Percentiles rank a stretch among this genome's conserved stretches.
These are phyloP conservation scores for Globisporangium ultimum DNA, from an alignment of 352 stramenopile genomes.

Conservation along the genomic window DNA sequence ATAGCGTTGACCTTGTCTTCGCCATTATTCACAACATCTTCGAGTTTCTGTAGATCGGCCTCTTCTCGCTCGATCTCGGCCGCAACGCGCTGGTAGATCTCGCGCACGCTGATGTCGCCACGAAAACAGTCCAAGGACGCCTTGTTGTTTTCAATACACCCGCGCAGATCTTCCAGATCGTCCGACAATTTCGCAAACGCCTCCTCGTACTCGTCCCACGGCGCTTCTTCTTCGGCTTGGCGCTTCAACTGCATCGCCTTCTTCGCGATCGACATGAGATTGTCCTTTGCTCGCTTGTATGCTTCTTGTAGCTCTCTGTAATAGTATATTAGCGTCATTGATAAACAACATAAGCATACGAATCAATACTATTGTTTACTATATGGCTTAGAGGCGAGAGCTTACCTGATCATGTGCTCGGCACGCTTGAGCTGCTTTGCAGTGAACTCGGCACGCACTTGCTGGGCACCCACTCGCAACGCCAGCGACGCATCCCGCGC, in stretches of 20 bases:
- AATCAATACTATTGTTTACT: neutral
- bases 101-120: constrained; percentile 67
- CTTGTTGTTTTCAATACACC: constrained; percentile 85
- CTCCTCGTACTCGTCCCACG: constrained; percentile 61
- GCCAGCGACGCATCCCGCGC: constrained; percentile 52
- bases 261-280: constrained; percentile 52
- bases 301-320: constrained; percentile 48
- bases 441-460: constrained; percentile 68
- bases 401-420: constrained; percentile 43
- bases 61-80: constrained; percentile 71
- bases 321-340: neutral
- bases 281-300: constrained; percentile 61
- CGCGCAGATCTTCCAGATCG: constrained; percentile 72
- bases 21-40: constrained; percentile 56
- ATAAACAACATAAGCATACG: constrained; percentile 3
- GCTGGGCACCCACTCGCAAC: constrained; percentile 53
- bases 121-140: constrained; percentile 77
- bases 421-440: constrained; percentile 55
- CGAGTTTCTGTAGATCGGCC: constrained; percentile 44
- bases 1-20: constrained; percentile 72
- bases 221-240: constrained; percentile 61
- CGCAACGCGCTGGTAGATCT: constrained; percentile 66
- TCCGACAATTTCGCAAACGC: constrained; percentile 62
- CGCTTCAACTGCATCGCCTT: constrained; percentile 68
- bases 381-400: constrained; percentile 3